phyloP scores from a whole-genome alignment of 2,329 filamentous ascomycete genomes.

The Pseudopithomyces chartarum region DNA sequence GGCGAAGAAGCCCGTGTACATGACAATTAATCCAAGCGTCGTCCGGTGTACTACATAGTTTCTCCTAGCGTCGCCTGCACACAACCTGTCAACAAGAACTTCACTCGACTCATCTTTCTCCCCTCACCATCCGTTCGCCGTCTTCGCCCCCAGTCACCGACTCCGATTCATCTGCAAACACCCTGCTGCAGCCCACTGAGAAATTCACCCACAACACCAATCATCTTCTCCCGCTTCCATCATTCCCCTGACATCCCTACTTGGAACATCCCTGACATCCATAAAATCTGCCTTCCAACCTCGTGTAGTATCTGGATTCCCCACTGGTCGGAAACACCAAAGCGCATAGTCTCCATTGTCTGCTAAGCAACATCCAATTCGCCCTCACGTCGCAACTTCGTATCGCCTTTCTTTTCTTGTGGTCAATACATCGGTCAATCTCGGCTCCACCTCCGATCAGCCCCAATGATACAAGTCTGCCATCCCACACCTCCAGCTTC shows the following conservation, averaged over 20 bases:
- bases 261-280: conserved; percentile 1
- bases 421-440: conserved; percentile 22
- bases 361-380: background rate
- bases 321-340: background rate
- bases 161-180: conserved; percentile 1
- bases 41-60: conserved; percentile 23
- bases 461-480: conserved; percentile 42
- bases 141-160: background rate
- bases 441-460: conserved; percentile 24
- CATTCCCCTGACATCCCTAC: conserved; percentile 5
- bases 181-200: conserved; percentile 12
- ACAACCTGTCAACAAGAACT: conserved; percentile 13
- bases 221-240: conserved; percentile 12
- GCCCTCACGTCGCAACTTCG: background rate
- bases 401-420: background rate
- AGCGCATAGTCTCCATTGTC: background rate
- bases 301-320: conserved; percentile 3
- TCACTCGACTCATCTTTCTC: background rate
- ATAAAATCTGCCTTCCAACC: background rate
- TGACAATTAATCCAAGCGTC: conserved; percentile 22
- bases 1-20: conserved; percentile 30
- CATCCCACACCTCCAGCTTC: conserved; percentile 34
- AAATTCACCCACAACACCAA: conserved; percentile 3
- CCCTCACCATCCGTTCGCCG: background rate
- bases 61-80: conserved; percentile 36